Evolutionary conservation across 1,284 basidiomycete genomes (phyloP), one percentile per base, ranked within the genome.

Genomic region (Leccinum angustisporum): DNA sequence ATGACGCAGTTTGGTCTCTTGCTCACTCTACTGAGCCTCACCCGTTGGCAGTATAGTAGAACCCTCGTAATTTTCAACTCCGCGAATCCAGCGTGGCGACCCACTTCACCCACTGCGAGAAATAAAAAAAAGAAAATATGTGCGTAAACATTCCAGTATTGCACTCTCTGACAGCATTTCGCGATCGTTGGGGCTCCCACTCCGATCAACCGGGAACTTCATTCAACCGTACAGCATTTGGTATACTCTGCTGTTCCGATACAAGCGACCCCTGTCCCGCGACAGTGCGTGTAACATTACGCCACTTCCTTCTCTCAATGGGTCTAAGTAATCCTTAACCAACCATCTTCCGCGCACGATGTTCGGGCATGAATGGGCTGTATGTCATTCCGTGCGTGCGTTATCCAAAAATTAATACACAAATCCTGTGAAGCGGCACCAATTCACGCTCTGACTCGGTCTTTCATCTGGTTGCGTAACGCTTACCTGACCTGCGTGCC

Each of bases 31-130:
- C 18, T 18, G 21, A 21, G 21, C 27, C 43, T 21, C 40, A 43
- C 46, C 18, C 7, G 18, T 48, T 48, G 55, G 46, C 34, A 27
- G 25, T 46, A 34, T 46, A 36, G 36, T 38, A 21, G 21, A 59
- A 9, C 46, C 18, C 14, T 38, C 16, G 38, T 8, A 9, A 21
- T 27, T 21, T 65, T 70, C 43, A 72, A 73, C 75, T 73, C 72
- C 72, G 72, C 72, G 72, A 76, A 59, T 56, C 31, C 61, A 54
- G 70, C 64, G 74, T 73, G 70, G 62, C 71, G 38, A 50, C 46
- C 21, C 21, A 25, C 46, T 25, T 25, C 11, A 10, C 25, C 8
- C 14, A 14, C 48, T 51, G 25, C 25, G 25, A n/a, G 30, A 10
- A n/a, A 52, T 21, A 48, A 21, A 48, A 21, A 48, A 48, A 25